Conservation (phyloP, 441 rosid genomes). For the Eutrema salsugineum region DNA sequence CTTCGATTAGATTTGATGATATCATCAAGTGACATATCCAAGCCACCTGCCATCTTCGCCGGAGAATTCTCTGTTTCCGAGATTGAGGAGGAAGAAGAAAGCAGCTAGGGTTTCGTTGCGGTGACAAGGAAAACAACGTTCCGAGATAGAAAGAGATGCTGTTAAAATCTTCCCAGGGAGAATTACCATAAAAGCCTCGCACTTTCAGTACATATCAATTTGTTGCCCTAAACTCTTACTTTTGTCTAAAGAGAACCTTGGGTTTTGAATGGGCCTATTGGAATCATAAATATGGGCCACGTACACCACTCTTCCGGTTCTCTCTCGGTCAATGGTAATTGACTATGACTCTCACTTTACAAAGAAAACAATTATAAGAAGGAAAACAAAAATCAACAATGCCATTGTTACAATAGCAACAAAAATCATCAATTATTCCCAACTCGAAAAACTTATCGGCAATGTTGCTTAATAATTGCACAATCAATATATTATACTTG, state of each 20-base stretch:
- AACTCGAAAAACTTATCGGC: too few relatives aligned
- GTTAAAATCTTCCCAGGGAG: not conserved
- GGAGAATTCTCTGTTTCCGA: slow-evolving; percentile 10
- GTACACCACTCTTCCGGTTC: not conserved
- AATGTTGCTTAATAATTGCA: too few relatives aligned
- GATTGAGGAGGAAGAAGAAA: slow-evolving; percentile 6
- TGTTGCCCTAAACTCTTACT: not conserved
- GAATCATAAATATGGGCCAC: not conserved
- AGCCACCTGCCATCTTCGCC: slow-evolving; percentile 41
- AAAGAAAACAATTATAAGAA: too few relatives aligned
- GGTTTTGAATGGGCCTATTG: slow-evolving; percentile 1
- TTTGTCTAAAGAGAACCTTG: not conserved
- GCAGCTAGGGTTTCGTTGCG: slow-evolving; percentile 26
- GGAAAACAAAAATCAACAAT: too few relatives aligned
- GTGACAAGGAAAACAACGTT: not conserved
- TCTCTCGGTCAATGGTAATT: too few relatives aligned
- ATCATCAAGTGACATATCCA: slow-evolving; percentile 52
- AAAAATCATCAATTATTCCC: too few relatives aligned
- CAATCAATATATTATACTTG: too few relatives aligned
- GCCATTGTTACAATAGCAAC: too few relatives aligned
- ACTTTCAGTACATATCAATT: not conserved
- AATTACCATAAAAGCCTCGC: not conserved
- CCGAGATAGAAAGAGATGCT: not conserved
- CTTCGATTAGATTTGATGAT: slow-evolving; percentile 46
- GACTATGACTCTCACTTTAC: not conserved